Percentiles rank a stretch among this genome's conserved stretches.
These are phyloP conservation scores for Melampsora abietis-canadensis DNA, from an alignment of 1,284 basidiomycete genomes.

Conservation along the genomic window DNA sequence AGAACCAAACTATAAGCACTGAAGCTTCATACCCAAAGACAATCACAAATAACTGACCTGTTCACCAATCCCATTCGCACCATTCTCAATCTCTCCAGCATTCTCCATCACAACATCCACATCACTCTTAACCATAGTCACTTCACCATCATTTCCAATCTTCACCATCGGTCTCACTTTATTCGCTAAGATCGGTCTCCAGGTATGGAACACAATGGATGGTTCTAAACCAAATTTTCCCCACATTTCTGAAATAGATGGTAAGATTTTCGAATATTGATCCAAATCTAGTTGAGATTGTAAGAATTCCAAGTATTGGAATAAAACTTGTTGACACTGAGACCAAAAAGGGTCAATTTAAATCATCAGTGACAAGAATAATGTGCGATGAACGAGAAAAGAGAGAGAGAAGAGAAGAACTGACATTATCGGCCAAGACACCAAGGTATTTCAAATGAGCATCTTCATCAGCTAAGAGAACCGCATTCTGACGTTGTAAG, in stretches of 20 bases:
- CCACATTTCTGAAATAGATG: conserved; percentile 68
- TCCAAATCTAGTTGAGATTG: conserved; percentile 51
- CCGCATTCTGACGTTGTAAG: conserved; percentile 76
- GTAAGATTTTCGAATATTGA: conserved; percentile 56
- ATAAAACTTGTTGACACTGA: conserved; percentile 58
- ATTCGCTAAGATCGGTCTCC: conserved; percentile 72
- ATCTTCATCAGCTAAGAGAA: conserved; percentile 64
- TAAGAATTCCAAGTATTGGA: conserved; percentile 60
- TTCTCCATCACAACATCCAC: conserved; percentile 34
- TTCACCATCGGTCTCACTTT: conserved; percentile 55
- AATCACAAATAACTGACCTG: too few species aligned
- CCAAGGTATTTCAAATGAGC: conserved; percentile 77
- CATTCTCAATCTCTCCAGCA: conserved; percentile 18
- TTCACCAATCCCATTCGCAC: conserved; percentile 12
- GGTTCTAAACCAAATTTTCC: conserved; percentile 71
- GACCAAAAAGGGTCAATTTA: not conserved
- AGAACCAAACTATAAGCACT: not conserved
- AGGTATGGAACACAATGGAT: conserved; percentile 84
- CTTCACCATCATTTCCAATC: conserved; percentile 42
- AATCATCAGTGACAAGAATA: conserved; percentile 4
- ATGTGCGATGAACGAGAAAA: not conserved
- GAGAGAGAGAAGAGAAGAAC: conserved; percentile 45
- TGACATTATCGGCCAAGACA: conserved; percentile 76
- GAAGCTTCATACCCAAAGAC: too few species aligned
- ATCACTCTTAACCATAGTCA: conserved; percentile 14